A percentile compares a stretch with the other conserved stretches of the same genome.
Conservation (phyloP, 352 stramenopile species). For the Achlya hypogyna region DNA sequence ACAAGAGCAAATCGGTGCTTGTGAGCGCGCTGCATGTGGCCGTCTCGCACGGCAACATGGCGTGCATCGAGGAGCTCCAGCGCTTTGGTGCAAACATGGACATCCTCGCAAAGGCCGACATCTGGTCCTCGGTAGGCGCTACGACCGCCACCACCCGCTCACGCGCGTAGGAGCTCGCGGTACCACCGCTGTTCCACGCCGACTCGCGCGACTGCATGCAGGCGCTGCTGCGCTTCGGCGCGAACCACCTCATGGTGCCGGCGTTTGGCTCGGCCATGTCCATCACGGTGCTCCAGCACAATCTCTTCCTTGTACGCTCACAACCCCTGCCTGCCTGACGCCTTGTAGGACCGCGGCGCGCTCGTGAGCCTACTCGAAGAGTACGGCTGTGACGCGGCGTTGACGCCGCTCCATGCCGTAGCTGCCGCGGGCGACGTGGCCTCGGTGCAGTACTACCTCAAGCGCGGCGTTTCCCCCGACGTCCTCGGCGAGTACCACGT, state of each 20-base stretch:
- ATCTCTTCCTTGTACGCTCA: background rate
- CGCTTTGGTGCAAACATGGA: constrained; percentile 48
- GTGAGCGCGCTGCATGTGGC: constrained; percentile 61
- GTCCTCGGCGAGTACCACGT: constrained; percentile 62
- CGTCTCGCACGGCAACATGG: constrained; percentile 52
- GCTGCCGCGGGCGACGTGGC: constrained; percentile 35
- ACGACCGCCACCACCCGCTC: constrained; percentile 58
- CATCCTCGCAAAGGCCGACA: constrained; percentile 46
- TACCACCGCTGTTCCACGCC: constrained; percentile 62
- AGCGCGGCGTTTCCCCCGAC: constrained; percentile 47
- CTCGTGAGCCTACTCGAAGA: constrained; percentile 63
- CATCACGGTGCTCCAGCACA: constrained; percentile 52
- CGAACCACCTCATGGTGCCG: constrained; percentile 60
- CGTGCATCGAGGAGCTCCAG: constrained; percentile 45
- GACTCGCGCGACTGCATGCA: constrained; percentile 59
- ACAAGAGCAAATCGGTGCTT: constrained; percentile 43
- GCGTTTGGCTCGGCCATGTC: constrained; percentile 62
- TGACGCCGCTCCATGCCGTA: constrained; percentile 58
- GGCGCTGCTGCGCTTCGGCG: constrained; percentile 46
- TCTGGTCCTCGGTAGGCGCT: constrained; percentile 61
- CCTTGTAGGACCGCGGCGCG: constrained; percentile 24
- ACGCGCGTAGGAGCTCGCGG: constrained; percentile 51
- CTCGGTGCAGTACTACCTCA: constrained; percentile 42
- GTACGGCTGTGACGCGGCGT: constrained; percentile 54
- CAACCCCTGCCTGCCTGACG: constrained; percentile 46